Conservation (phyloP, 2,329 filamentous ascomycete species). For the Ophiostoma perfectum region DNA sequence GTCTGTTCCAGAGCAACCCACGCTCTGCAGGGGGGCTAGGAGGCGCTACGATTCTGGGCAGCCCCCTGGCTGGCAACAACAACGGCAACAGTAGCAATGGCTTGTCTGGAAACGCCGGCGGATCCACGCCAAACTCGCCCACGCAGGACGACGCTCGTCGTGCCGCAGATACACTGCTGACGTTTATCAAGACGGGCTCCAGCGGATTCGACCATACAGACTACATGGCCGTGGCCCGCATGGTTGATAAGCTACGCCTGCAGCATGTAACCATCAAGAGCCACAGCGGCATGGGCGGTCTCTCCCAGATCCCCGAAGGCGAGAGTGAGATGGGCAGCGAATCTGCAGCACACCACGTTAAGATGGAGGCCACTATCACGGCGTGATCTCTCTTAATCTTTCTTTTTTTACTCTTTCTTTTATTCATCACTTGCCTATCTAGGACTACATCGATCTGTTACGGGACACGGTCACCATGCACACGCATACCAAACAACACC, state of each 20-base stretch:
- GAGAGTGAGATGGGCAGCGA: constrained; percentile 46
- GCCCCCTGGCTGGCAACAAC: not conserved
- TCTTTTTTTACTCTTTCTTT: not conserved
- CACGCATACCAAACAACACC: constrained; percentile 12
- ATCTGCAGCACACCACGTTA: constrained; percentile 30
- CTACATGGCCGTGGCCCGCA: constrained; percentile 67
- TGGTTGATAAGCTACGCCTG: constrained; percentile 73
- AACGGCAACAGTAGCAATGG: constrained; percentile 15
- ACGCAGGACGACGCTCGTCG: constrained; percentile 80
- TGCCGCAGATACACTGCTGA: constrained; percentile 75
- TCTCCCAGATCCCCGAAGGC: constrained; percentile 52
- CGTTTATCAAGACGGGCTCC: constrained; percentile 67
- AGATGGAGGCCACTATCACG: constrained; percentile 36
- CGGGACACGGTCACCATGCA: constrained; percentile 13
- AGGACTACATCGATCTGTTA: constrained; percentile 14
- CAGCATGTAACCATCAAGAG: not conserved
- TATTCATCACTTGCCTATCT: not conserved
- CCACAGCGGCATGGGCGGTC: not conserved
- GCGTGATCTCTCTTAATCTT: constrained; percentile 24
- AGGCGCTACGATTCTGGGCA: constrained; percentile 19
- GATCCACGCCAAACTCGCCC: constrained; percentile 53
- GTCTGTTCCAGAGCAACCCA: constrained; percentile 35
- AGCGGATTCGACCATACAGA: constrained; percentile 69
- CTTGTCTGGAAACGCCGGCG: not conserved
- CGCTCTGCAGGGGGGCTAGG: constrained; percentile 28